These are phyloP conservation scores for Monosporascus sp. DNA, from an alignment of 2,329 filamentous ascomycete genomes.

Conservation along the genomic window DNA sequence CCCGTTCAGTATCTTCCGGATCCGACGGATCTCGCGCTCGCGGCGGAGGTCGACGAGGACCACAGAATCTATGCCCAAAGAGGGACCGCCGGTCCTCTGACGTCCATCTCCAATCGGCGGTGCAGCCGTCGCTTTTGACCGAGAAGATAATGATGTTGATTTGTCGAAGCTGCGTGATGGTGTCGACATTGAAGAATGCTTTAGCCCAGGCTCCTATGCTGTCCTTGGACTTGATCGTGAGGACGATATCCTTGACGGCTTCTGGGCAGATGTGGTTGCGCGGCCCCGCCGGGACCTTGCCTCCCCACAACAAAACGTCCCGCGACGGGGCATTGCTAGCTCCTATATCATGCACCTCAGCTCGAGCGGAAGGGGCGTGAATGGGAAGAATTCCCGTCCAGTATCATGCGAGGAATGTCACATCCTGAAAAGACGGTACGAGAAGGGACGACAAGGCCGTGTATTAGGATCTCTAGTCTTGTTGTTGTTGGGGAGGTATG, in stretches of 20 bases:
- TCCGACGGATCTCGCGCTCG: neutral
- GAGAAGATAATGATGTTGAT: neutral
- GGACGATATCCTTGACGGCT: neutral
- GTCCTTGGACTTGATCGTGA: neutral
- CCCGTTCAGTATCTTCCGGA: neutral
- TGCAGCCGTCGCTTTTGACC: neutral
- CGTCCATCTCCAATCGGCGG: neutral
- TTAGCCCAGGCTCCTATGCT: neutral
- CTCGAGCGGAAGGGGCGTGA: neutral
- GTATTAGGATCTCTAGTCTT: no score
- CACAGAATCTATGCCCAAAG: neutral
- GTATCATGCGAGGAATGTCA: no score
- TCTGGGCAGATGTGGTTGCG: neutral
- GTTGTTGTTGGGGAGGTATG: no score
- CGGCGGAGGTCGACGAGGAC: neutral
- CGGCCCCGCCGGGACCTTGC: no score
- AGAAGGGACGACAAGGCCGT: no score
- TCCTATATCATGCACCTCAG: neutral
- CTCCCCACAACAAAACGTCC: no score
- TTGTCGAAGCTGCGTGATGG: neutral
- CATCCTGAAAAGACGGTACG: no score
- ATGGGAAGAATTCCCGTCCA: neutral
- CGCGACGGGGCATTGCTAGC: neutral
- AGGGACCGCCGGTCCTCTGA: neutral
- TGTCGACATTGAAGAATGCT: neutral